phyloP scores from a whole-genome alignment of 805 yeast genomes.

The Wickerhamomyces chaumierensis region DNA sequence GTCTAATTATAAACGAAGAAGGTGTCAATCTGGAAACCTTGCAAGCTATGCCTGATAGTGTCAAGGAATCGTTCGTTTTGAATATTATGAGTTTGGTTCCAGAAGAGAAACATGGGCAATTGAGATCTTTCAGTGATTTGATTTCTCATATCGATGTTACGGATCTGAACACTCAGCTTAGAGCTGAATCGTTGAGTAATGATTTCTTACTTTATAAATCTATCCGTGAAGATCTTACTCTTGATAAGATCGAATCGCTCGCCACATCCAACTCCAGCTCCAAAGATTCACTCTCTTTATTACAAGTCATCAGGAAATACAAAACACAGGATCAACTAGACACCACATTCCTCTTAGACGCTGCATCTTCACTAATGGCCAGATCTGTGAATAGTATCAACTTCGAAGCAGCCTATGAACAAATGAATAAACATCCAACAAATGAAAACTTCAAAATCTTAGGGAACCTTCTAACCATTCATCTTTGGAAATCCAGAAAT shows the following conservation, averaged over 20 bases:
- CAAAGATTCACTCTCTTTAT: neutral
- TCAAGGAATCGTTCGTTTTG: neutral
- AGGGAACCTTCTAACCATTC: constrained; percentile 1
- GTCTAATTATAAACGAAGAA: neutral
- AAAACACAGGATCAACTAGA: neutral
- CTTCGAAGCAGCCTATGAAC: neutral
- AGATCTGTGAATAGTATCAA: neutral
- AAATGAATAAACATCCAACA: neutral
- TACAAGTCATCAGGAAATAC: neutral
- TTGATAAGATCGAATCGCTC: neutral
- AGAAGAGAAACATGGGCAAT: neutral
- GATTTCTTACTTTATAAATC: neutral
- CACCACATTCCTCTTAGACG: neutral
- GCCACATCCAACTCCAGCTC: neutral
- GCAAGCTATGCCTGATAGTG: neutral
- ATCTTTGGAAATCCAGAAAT: neutral
- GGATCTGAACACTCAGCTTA: neutral
- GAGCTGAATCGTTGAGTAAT: neutral
- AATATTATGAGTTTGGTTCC: neutral
- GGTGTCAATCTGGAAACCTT: neutral
- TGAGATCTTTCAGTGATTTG: neutral
- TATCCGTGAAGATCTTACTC: neutral
- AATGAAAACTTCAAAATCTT: constrained; percentile 7
- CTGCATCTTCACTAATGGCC: neutral
- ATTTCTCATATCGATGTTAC: neutral